Evolutionary conservation across 2,329 filamentous ascomycete species (phyloP), one percentile per base, ranked within the genome.

Genomic region (Exophiala mesophila): DNA sequence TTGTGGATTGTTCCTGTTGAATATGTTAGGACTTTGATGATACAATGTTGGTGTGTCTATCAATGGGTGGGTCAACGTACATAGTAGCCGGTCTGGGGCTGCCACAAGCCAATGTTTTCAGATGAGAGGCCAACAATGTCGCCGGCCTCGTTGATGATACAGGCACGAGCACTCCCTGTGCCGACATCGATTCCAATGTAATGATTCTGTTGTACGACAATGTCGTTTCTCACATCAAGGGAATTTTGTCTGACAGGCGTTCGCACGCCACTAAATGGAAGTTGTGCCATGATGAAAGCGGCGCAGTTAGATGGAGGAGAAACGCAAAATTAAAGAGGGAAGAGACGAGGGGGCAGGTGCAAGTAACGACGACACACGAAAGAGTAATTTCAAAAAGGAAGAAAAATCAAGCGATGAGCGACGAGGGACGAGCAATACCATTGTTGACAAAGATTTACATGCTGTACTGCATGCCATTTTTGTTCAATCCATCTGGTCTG

Each of bases 101-200:
- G 82, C 85, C 85, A 89, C 36, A 88, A 72, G 59, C 83, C 82
- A 66, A 89, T 89, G 55, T 85, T 76, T 61, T 88, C 78, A 2
- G 83, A 79, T 16, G 83, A 82, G 53, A 88, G 53, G 18, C 69
- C 71, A 23, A 83, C 77, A 67, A 98, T 97, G 60, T 96, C 88
- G 39, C 92, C 92, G 29, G 84, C 82, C 49, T 82, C 77, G 63
- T 97, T 87, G 66, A 98, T 95, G 61, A 98, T 88, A 67, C 92
- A 97, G 41, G 92, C 92, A 61, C 92, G 80, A 28, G 90, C 92
- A 63, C 88, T 95, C 42, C 92, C 92, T 15, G 92, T 98, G 39
- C 92, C 92, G 37, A 98, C 90, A 69, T 98, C 92, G 56, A 98
- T 87, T 48, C 90, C 90, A 59, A 97, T 80, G 62, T 77, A 82